Percentiles rank a stretch among this genome's conserved stretches.
Evolutionary conservation across 2,329 filamentous ascomycete species (phyloP).

Genomic region (Sporothrix sp.): DNA sequence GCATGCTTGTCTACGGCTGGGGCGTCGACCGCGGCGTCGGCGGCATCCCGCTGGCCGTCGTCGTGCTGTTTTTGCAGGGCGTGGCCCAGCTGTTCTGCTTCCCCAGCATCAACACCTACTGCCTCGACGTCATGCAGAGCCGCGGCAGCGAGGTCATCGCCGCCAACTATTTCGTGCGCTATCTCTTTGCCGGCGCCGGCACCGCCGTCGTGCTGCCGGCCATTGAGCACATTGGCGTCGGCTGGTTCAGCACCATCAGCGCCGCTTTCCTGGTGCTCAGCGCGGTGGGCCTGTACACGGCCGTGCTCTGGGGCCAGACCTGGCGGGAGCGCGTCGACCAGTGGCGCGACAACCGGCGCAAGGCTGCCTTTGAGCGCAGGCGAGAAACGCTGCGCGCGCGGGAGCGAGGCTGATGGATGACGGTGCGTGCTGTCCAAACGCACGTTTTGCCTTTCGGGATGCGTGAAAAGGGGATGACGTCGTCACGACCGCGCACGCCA

Average conservation of each 20-base stretch:
- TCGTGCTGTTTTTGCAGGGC: constrained; percentile 60
- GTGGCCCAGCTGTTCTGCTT: constrained; percentile 61
- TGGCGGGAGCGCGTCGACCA: constrained; percentile 47
- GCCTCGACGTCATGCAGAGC: constrained; percentile 69
- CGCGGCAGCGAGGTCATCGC: constrained; percentile 64
- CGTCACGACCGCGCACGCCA: too few relatives aligned
- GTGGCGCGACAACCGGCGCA: constrained; percentile 31
- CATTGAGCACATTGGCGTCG: constrained; percentile 64
- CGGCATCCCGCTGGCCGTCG: constrained; percentile 44
- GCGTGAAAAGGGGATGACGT: too few relatives aligned
- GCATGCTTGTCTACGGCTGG: constrained; percentile 63
- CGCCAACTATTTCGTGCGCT: constrained; percentile 70
- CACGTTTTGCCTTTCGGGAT: too few relatives aligned
- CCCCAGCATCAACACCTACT: constrained; percentile 62
- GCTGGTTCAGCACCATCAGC: constrained; percentile 69
- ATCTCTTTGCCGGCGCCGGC: constrained; percentile 61
- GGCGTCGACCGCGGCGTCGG: constrained; percentile 29
- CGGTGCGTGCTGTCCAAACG: too few relatives aligned
- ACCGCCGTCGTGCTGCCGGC: constrained; percentile 65
- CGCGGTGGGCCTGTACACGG: constrained; percentile 36
- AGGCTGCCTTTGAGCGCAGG: constrained; percentile 8
- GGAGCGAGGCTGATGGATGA: not conserved
- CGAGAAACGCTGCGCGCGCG: constrained; percentile 6
- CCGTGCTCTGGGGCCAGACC: constrained; percentile 37
- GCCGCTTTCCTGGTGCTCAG: constrained; percentile 44